These are phyloP conservation scores for Penicillium roqueforti DNA, from an alignment of 495 filamentous ascomycete genomes.

Conservation along the genomic window DNA sequence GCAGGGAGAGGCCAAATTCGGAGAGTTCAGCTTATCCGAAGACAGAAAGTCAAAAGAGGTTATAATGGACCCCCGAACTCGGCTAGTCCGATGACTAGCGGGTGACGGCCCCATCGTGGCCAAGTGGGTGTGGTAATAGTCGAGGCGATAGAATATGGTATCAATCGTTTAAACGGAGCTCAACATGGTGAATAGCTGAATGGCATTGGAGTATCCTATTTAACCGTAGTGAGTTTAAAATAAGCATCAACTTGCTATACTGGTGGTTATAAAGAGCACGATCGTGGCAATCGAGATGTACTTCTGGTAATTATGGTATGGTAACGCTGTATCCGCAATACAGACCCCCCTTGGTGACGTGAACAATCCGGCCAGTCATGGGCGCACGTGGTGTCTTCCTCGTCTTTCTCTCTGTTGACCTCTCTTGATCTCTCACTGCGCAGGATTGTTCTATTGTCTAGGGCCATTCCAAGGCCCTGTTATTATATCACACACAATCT, in stretches of 20 bases:
- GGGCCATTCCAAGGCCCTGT: background rate
- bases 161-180: background rate
- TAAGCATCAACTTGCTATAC: background rate
- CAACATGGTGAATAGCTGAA: background rate
- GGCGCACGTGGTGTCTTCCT: slow-evolving; percentile 1
- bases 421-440: background rate
- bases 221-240: too few species aligned
- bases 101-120: slow-evolving; percentile 7
- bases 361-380: slow-evolving; percentile 4
- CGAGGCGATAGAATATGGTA: background rate
- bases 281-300: background rate
- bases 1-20: background rate
- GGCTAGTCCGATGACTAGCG: slow-evolving; percentile 10
- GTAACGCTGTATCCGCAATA: background rate
- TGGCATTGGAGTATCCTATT: background rate
- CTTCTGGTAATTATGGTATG: background rate
- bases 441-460: background rate
- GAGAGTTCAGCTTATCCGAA: slow-evolving; percentile 15
- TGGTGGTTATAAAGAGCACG: background rate
- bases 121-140: background rate
- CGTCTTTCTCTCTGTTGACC: background rate
- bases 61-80: slow-evolving; percentile 9
- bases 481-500: background rate
- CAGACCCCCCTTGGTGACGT: background rate
- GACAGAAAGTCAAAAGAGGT: slow-evolving; percentile 15